These are phyloP conservation scores for Trichophyton rubrum DNA, from an alignment of 2,329 filamentous ascomycete genomes.

Conservation along the genomic window DNA sequence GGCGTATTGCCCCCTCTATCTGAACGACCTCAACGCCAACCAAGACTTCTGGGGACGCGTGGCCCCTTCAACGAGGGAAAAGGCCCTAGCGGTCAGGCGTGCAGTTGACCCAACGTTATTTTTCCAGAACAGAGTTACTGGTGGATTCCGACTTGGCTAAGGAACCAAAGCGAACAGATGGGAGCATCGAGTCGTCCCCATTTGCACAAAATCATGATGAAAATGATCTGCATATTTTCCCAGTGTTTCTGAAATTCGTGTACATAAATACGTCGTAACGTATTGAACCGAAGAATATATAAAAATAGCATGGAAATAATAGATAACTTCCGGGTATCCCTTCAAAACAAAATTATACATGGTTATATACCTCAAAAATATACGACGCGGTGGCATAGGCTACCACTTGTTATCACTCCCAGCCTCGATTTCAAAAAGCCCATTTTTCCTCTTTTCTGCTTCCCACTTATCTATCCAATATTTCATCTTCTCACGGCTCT, in stretches of 20 bases:
- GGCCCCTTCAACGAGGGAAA: constrained; percentile 16
- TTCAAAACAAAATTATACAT: neutral
- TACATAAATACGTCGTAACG: neutral
- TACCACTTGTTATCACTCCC: constrained; percentile 21
- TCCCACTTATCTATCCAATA: constrained; percentile 54
- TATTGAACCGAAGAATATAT: neutral
- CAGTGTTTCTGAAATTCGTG: neutral
- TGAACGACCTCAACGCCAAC: constrained; percentile 34
- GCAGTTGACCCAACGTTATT: constrained; percentile 31
- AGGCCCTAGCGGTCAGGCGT: constrained; percentile 23
- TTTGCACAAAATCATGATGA: neutral
- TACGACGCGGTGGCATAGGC: constrained; percentile 9
- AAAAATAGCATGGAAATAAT: neutral
- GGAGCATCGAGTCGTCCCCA: neutral
- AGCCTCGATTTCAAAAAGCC: constrained; percentile 40
- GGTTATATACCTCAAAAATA: too few species aligned
- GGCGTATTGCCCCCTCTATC: constrained; percentile 35
- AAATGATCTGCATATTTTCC: neutral
- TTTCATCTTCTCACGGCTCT: constrained; percentile 54
- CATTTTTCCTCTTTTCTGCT: constrained; percentile 49
- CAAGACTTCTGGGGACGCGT: constrained; percentile 36
- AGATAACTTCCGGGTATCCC: neutral
- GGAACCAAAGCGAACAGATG: neutral
- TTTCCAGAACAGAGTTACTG: constrained; percentile 30
- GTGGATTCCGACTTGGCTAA: constrained; percentile 27